Conservation (phyloP, 2,329 filamentous ascomycete species). For the Curvularia verruculosa region DNA sequence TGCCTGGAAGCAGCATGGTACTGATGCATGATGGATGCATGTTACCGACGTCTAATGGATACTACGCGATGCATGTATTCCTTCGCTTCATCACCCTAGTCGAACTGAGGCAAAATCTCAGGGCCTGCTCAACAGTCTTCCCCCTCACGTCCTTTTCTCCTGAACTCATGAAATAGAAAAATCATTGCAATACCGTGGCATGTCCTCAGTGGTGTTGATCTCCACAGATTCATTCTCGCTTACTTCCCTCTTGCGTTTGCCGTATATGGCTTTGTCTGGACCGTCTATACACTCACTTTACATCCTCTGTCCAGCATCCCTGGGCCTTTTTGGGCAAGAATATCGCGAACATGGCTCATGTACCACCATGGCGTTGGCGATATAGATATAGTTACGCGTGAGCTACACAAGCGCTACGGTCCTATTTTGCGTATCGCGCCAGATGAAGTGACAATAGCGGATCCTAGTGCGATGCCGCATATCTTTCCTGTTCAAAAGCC, state of each 20-base stretch:
- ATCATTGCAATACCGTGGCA: neutral
- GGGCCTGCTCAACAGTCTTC: neutral
- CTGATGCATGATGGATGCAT: neutral
- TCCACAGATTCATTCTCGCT: conserved; percentile 2
- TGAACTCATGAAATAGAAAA: neutral
- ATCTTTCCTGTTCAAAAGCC: conserved; percentile 30
- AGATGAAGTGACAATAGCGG: conserved; percentile 45
- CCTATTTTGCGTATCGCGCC: conserved; percentile 56
- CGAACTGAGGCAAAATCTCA: neutral
- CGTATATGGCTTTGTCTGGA: conserved; percentile 20
- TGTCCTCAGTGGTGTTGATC: neutral
- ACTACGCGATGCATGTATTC: neutral
- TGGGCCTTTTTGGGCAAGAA: conserved; percentile 31
- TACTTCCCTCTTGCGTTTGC: conserved; percentile 5
- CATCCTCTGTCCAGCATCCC: conserved; percentile 31
- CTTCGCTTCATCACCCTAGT: neutral
- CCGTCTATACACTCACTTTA: conserved; percentile 22
- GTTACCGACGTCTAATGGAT: neutral
- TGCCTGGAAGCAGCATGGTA: neutral
- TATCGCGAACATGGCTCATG: conserved; percentile 37
- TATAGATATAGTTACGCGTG: conserved; percentile 20
- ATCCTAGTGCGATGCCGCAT: conserved; percentile 21
- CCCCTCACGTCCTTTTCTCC: neutral
- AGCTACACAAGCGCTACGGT: conserved; percentile 40
- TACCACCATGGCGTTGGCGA: conserved; percentile 29